phyloP scores from a whole-genome alignment of 768 basidiomycete genomes.

The Mycena haematopus region DNA sequence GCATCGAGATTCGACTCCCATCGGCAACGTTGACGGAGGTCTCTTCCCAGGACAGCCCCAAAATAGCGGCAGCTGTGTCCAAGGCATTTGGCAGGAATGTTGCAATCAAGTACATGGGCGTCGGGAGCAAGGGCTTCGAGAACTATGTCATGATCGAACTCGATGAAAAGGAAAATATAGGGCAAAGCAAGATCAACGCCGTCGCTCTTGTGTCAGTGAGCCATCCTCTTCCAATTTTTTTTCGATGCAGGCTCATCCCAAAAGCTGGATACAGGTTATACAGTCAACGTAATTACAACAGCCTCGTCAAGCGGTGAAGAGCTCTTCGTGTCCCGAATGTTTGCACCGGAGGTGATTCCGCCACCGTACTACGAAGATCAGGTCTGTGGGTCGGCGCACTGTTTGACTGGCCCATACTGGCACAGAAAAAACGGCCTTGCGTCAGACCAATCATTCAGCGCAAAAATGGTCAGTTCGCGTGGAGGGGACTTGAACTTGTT shows the following conservation, averaged over 20 bases:
- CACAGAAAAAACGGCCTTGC: conserved; percentile 41
- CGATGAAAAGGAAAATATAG: conserved; percentile 45
- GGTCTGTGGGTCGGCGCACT: conserved; percentile 63
- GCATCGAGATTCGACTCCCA: conserved; percentile 48
- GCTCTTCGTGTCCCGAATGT: conserved; percentile 58
- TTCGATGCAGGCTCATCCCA: neutral
- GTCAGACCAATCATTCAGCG: conserved; percentile 43
- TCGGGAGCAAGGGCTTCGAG: conserved; percentile 42
- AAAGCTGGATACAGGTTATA: conserved; percentile 43
- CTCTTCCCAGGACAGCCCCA: conserved; percentile 37
- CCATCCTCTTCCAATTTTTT: neutral
- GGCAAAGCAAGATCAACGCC: conserved; percentile 38
- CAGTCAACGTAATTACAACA: conserved; percentile 48
- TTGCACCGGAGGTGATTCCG: conserved; percentile 44
- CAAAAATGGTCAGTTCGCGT: conserved; percentile 58
- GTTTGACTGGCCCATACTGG: conserved; percentile 58
- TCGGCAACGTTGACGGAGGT: conserved; percentile 35
- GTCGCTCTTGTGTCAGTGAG: conserved; percentile 46
- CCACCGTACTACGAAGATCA: conserved; percentile 48
- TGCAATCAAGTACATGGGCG: conserved; percentile 43
- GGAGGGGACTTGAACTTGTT: conserved; percentile 52
- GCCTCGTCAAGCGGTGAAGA: conserved; percentile 35
- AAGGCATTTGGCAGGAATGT: conserved; percentile 49
- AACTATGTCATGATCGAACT: conserved; percentile 50
- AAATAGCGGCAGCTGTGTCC: conserved; percentile 38